A percentile compares a stretch with the other conserved stretches of the same genome.
These are phyloP conservation scores for Earliella scabrosa DNA, from an alignment of 1,284 basidiomycete genomes.

Conservation along the genomic window DNA sequence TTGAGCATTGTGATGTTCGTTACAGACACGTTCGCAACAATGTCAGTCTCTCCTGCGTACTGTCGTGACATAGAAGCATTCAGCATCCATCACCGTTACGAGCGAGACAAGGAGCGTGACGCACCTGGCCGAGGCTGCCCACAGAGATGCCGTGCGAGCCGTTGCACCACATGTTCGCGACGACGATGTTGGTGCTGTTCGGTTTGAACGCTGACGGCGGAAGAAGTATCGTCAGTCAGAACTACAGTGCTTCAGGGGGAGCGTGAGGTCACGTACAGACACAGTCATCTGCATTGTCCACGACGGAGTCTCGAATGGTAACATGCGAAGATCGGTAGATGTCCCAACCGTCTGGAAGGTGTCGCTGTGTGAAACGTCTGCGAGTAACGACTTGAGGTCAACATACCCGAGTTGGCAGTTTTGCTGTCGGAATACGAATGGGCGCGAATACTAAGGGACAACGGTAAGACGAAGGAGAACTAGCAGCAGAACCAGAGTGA, in stretches of 20 bases:
- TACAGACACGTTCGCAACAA: slow-evolving; percentile 66
- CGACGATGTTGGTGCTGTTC: slow-evolving; percentile 64
- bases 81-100: no score
- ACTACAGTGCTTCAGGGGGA: not conserved
- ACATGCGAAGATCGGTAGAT: slow-evolving; percentile 62
- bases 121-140: slow-evolving; percentile 43
- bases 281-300: slow-evolving; percentile 68
- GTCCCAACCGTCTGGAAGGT: slow-evolving; percentile 65
- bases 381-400: not conserved
- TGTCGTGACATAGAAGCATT: slow-evolving; percentile 31
- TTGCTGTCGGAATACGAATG: slow-evolving; percentile 34
- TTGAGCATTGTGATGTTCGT: slow-evolving; percentile 63
- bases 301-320: slow-evolving; percentile 53
- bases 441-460: slow-evolving; percentile 35
- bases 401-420: slow-evolving; percentile 36
- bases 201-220: slow-evolving; percentile 56
- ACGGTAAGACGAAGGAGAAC: not conserved
- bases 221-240: not conserved
- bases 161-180: slow-evolving; percentile 63
- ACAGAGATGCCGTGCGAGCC: slow-evolving; percentile 71
- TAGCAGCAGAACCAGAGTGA: not conserved
- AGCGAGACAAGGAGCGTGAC: no score
- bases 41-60: slow-evolving; percentile 63
- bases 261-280: slow-evolving; percentile 40
- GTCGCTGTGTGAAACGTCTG: slow-evolving; percentile 1